These are phyloP conservation scores for Aspergillus fijiensis DNA, from an alignment of 2,329 filamentous ascomycete species.

Conservation along the genomic window DNA sequence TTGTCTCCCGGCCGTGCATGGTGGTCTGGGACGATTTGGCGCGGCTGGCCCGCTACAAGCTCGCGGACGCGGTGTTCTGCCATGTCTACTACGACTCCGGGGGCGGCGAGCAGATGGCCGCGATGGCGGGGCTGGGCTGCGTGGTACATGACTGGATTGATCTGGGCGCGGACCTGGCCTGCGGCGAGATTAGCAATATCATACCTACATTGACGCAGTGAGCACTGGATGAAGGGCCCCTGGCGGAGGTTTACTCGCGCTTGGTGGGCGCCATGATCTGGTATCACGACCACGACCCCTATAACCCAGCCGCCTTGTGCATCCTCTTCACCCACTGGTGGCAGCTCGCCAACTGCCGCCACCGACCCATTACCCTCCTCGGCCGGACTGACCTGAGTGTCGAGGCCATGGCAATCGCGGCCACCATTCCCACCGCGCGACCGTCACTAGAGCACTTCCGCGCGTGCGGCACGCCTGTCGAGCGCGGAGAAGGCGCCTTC, in stretches of 20 bases:
- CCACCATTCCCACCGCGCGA: not conserved
- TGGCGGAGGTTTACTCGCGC: not conserved
- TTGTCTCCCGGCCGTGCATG: not conserved
- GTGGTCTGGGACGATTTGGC: not conserved
- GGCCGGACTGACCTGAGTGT: not conserved
- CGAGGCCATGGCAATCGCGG: not conserved
- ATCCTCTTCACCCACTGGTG: constrained; percentile 3
- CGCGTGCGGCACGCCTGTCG: not conserved
- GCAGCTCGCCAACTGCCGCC: constrained; percentile 1
- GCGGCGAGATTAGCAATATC: constrained; percentile 1
- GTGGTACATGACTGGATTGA: not conserved
- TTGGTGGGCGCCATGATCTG: not conserved
- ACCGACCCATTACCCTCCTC: constrained; percentile 1
- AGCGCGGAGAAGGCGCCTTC: not conserved
- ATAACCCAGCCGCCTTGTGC: not conserved
- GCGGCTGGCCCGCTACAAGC: not conserved
- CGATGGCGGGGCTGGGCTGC: not conserved
- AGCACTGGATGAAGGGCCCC: not conserved
- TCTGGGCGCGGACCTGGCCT: not conserved
- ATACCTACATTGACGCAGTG: not conserved
- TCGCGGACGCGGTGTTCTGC: not conserved
- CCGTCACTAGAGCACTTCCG: not conserved
- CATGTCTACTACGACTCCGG: constrained; percentile 1
- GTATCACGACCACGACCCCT: not conserved
- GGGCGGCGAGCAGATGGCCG: not conserved